Percentiles rank a stretch among this genome's conserved stretches.
These are phyloP conservation scores for Didymella sp. DNA, from an alignment of 2,329 filamentous ascomycete genomes.

Conservation along the genomic window DNA sequence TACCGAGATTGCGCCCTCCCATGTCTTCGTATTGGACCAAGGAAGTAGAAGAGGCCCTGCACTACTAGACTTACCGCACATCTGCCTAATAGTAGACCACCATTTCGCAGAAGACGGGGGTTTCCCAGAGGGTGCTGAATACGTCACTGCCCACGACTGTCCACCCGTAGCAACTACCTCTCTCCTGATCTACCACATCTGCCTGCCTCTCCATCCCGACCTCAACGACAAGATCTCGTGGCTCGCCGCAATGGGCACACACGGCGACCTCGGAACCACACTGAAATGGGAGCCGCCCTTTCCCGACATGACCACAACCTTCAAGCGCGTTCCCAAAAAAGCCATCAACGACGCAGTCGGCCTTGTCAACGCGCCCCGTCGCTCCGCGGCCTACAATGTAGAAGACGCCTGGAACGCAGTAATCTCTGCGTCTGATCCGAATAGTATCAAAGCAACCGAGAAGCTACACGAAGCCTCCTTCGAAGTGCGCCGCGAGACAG, in stretches of 20 bases:
- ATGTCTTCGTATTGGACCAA: constrained; percentile 71
- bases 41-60: constrained; percentile 64
- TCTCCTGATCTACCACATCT: constrained; percentile 70
- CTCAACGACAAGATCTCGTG: constrained; percentile 63
- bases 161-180: constrained; percentile 71
- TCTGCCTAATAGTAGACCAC: constrained; percentile 69
- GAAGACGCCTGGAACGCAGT: constrained; percentile 67
- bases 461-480: constrained; percentile 61
- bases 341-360: constrained; percentile 68
- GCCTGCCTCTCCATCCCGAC: constrained; percentile 61
- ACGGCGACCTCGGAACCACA: constrained; percentile 69
- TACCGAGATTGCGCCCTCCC: constrained; percentile 58
- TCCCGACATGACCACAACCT: constrained; percentile 67
- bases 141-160: constrained; percentile 68
- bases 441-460: constrained; percentile 58
- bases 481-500: constrained; percentile 68
- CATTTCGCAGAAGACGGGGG: constrained; percentile 64
- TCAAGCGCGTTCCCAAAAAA: constrained; percentile 69
- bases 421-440: constrained; percentile 58
- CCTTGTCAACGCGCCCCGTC: constrained; percentile 69
- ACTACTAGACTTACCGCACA: constrained; percentile 59
- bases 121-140: constrained; percentile 62
- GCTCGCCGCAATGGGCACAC: constrained; percentile 69
- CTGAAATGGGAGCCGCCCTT: constrained; percentile 72
- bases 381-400: constrained; percentile 68